Evolutionary conservation across 2,329 filamentous ascomycete species (phyloP).

Genomic region (Fusarium sp.): DNA sequence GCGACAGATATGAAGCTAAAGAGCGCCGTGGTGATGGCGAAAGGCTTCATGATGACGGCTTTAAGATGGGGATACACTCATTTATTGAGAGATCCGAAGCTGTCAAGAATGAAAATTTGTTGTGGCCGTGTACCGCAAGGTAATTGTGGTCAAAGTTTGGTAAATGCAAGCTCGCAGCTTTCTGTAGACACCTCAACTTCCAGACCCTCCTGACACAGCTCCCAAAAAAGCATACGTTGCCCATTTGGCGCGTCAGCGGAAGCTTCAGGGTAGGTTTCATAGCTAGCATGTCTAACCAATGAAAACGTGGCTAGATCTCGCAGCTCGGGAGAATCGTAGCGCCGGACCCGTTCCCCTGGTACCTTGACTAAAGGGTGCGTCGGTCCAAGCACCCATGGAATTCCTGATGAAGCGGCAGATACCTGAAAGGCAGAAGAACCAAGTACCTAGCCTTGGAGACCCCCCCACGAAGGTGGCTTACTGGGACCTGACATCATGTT

Average conservation of each 20-base stretch:
- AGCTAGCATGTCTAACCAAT: conserved; percentile 41
- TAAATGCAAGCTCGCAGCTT: conserved; percentile 34
- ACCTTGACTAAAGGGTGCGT: not conserved
- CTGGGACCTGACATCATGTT: conserved; percentile 43
- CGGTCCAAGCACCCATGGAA: too few relatives aligned
- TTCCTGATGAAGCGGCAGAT: not conserved
- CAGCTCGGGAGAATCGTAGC: conserved; percentile 36
- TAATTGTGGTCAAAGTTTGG: conserved; percentile 15
- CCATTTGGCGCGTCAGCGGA: conserved; percentile 43
- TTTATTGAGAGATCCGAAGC: conserved; percentile 45
- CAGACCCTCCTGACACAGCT: conserved; percentile 42
- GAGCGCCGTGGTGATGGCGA: conserved; percentile 64
- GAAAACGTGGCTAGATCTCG: conserved; percentile 11
- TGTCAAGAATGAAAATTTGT: conserved; percentile 16
- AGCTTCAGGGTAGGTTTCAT: conserved; percentile 39
- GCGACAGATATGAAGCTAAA: conserved; percentile 64
- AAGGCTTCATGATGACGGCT: conserved; percentile 52
- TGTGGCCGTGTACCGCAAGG: conserved; percentile 19
- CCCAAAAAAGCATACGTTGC: conserved; percentile 50
- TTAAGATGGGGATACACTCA: conserved; percentile 43
- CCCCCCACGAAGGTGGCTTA: conserved; percentile 37
- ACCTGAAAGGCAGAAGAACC: conserved; percentile 19
- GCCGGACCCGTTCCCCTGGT: conserved; percentile 23
- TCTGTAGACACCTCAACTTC: conserved; percentile 37
- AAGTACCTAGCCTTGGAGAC: conserved; percentile 24